A percentile compares a stretch with the other conserved stretches of the same genome.
These are phyloP conservation scores for Colletotrichum viniferum DNA, from an alignment of 2,329 filamentous ascomycete species.

Conservation along the genomic window DNA sequence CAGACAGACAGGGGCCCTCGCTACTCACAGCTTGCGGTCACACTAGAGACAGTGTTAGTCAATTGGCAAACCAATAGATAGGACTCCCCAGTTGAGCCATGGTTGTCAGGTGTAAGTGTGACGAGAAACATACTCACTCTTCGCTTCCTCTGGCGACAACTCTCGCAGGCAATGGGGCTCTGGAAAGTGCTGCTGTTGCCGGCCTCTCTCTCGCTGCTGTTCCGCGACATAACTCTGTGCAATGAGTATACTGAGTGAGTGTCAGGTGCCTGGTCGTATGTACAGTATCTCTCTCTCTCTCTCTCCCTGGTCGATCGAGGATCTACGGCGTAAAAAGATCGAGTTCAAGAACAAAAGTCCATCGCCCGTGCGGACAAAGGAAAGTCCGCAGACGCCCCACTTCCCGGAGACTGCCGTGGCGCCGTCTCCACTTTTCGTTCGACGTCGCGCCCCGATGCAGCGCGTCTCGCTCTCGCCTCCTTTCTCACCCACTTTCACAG, in stretches of 20 bases:
- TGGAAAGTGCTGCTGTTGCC: background rate
- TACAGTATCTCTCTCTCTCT: background rate
- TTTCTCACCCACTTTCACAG: background rate
- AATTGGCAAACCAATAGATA: background rate
- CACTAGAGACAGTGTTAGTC: constrained; percentile 2
- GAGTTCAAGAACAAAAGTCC: constrained; percentile 1
- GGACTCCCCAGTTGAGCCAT: background rate
- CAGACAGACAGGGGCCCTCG: background rate
- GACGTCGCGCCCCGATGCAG: background rate
- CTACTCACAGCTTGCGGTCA: constrained; percentile 17
- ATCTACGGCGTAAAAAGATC: constrained; percentile 5
- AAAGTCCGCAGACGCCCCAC: background rate
- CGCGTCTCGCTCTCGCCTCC: background rate
- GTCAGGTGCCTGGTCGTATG: background rate
- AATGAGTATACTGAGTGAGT: background rate
- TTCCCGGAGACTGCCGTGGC: background rate
- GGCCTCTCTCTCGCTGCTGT: background rate
- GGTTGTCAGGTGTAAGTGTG: background rate
- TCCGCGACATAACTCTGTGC: background rate
- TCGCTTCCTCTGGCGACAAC: constrained; percentile 36
- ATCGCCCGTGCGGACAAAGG: background rate
- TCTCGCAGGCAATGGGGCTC: constrained; percentile 36
- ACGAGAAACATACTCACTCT: constrained; percentile 26
- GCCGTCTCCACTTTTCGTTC: background rate
- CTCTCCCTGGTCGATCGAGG: background rate